Evolutionary conservation across 1,284 basidiomycete species (phyloP), one percentile per base, ranked within the genome.

Genomic region (Malassezia nana): DNA sequence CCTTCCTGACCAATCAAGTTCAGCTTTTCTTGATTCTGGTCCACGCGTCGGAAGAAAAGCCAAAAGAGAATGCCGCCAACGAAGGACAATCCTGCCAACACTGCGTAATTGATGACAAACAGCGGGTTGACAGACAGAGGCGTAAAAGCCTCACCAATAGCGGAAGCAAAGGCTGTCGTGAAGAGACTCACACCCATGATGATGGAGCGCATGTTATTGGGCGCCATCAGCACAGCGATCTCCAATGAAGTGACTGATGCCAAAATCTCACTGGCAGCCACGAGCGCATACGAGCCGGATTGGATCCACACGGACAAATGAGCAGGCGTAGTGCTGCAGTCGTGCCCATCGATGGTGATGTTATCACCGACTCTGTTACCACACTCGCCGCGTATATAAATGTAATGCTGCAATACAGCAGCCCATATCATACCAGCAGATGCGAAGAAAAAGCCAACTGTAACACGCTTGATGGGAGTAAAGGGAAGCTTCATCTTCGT

Each of bases 221-320:
- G 76, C 8, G 76, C 75, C 62, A 75, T 89, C 55, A 84, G 87
- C 78, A 86, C 89, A n/a, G 87, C 88, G 72, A 89, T 89, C 74
- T 91, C 88, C 61, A 78, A 67, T 47, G 76, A 75, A 16, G 87
- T 89, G 75, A 91, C 87, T 8, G 84, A 86, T 0, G 87, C 86
- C 49, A 91, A 80, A 68, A 91, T 87, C 77, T 79, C 78, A 16
- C 76, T 77, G 44, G 78, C 50, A 33, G 77, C 78, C 18, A 78
- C 76, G n/a, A 79, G 62, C 20, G 73, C 60, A 69, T 76, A 77
- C 9, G 77, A 65, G 6, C 77, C 77, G n/a, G 76, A 65, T 64
- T 78, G 77, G 49, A 69, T 67, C 75, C 75, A 76, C 32, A 78
- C 69, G 15, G 54, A 66, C 48, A 64, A 62, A 9, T 58, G 25